A percentile compares a stretch with the other conserved stretches of the same genome.
These are phyloP conservation scores for Trifolium pratense DNA, from an alignment of 306 rosid genomes.

Conservation along the genomic window DNA sequence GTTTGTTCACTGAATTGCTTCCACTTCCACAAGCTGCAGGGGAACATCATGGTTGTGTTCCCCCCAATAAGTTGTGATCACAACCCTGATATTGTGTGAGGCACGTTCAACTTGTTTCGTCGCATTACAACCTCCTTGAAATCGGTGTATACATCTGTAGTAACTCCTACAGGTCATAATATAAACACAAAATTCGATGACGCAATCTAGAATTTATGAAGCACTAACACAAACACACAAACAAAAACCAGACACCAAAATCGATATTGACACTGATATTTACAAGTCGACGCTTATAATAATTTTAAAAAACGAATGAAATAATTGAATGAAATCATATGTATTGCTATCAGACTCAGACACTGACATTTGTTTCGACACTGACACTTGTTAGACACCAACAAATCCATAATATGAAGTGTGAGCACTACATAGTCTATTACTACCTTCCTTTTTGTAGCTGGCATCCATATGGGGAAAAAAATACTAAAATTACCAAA, in stretches of 20 bases:
- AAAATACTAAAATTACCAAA: conserved; percentile 18
- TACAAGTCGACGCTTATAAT: background rate
- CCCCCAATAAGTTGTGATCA: conserved; percentile 93
- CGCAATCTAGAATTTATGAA: no score
- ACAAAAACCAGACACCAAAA: background rate
- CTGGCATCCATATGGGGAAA: conserved; percentile 4
- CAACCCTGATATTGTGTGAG: conserved; percentile 74
- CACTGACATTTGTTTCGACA: background rate
- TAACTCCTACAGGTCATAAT: conserved; percentile 69
- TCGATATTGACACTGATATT: background rate
- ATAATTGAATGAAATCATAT: no score
- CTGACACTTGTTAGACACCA: no score
- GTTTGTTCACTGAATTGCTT: conserved; percentile 57
- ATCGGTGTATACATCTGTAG: conserved; percentile 79
- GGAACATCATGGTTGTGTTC: conserved; percentile 84
- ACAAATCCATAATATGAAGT: background rate
- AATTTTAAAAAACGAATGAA: background rate
- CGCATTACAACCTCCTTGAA: conserved; percentile 64
- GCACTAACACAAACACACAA: background rate
- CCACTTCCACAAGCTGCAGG: conserved; percentile 90
- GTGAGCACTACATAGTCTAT: background rate
- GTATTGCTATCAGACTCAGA: background rate
- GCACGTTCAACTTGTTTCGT: conserved; percentile 97
- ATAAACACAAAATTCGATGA: conserved; percentile 6
- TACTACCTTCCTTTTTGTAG: no score